Conservation (phyloP, 2,329 filamentous ascomycete genomes). For the Fusarium lateritium region DNA sequence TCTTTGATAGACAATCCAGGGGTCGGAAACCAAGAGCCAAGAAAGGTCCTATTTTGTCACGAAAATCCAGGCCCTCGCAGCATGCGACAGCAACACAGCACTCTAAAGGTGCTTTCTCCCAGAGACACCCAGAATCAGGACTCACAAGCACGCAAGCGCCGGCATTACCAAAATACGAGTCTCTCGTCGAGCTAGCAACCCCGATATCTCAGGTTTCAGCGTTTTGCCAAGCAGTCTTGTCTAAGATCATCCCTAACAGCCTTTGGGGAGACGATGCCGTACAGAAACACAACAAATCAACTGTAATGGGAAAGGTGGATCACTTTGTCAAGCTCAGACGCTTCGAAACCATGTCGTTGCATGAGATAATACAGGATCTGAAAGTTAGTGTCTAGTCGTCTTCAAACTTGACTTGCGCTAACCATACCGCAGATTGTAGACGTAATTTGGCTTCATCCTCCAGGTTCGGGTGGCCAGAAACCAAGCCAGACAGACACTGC, state of each 20-base stretch:
- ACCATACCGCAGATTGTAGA: slow-evolving; percentile 68
- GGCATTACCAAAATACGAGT: slow-evolving; percentile 46
- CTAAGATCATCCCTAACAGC: slow-evolving; percentile 78
- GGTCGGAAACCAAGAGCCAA: slow-evolving; percentile 14
- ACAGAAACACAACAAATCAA: slow-evolving; percentile 71
- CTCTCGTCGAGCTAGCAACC: slow-evolving; percentile 78
- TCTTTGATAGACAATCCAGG: slow-evolving; percentile 45
- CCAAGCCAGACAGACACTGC: slow-evolving; percentile 78
- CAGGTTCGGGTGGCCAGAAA: slow-evolving; percentile 64
- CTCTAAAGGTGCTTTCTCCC: slow-evolving; percentile 29
- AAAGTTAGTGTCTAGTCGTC: slow-evolving; percentile 67
- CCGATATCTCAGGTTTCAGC: slow-evolving; percentile 80
- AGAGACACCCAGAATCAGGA: slow-evolving; percentile 23
- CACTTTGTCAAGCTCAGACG: slow-evolving; percentile 82
- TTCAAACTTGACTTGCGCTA: background rate
- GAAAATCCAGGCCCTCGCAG: slow-evolving; percentile 17
- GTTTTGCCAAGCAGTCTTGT: slow-evolving; percentile 85
- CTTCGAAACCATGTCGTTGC: slow-evolving; percentile 85
- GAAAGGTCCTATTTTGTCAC: slow-evolving; percentile 11
- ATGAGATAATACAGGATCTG: slow-evolving; percentile 82
- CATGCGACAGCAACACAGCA: background rate
- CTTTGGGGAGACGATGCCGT: slow-evolving; percentile 78
- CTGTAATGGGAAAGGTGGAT: slow-evolving; percentile 79
- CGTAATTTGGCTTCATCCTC: slow-evolving; percentile 80
- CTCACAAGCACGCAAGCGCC: slow-evolving; percentile 14